These are phyloP conservation scores for Inonotus hispidus DNA, from an alignment of 1,284 basidiomycete genomes.

Conservation along the genomic window DNA sequence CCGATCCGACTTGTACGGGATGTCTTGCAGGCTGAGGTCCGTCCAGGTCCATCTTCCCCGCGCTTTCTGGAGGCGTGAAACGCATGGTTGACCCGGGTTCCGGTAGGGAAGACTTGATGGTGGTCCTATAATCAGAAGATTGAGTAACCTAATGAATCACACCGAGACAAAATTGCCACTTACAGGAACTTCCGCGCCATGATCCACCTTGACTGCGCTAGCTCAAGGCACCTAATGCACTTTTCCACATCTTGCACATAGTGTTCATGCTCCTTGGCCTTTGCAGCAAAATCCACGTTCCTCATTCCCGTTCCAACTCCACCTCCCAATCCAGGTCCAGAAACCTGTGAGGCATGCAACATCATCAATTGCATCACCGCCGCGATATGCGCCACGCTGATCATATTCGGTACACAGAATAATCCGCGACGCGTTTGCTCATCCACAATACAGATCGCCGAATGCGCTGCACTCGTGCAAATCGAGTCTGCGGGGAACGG, in stretches of 20 bases:
- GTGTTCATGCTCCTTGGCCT: conserved; percentile 3
- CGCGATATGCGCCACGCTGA: conserved; percentile 13
- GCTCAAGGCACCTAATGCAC: conserved; percentile 14
- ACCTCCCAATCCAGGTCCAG: neutral
- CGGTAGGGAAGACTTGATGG: neutral
- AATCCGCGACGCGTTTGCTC: conserved; percentile 9
- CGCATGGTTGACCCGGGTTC: neutral
- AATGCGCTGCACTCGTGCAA: conserved; percentile 13
- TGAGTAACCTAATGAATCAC: neutral
- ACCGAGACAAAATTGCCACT: neutral
- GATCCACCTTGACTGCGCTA: conserved; percentile 13
- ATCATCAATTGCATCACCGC: conserved; percentile 12
- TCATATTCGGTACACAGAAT: conserved; percentile 12
- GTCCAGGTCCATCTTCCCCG: neutral
- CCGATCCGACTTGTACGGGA: neutral
- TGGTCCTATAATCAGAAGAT: conserved; percentile 1
- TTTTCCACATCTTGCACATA: conserved; percentile 10
- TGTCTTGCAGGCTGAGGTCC: neutral
- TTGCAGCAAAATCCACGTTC: neutral
- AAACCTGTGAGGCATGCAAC: neutral
- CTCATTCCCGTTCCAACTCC: neutral
- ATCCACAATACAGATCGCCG: conserved; percentile 12
- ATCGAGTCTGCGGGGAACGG: conserved; percentile 18
- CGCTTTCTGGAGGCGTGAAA: neutral
- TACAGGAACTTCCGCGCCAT: conserved; percentile 18